Evolutionary conservation across 2,329 filamentous ascomycete species (phyloP).

Genomic region (Nannizziopsis barbatae): DNA sequence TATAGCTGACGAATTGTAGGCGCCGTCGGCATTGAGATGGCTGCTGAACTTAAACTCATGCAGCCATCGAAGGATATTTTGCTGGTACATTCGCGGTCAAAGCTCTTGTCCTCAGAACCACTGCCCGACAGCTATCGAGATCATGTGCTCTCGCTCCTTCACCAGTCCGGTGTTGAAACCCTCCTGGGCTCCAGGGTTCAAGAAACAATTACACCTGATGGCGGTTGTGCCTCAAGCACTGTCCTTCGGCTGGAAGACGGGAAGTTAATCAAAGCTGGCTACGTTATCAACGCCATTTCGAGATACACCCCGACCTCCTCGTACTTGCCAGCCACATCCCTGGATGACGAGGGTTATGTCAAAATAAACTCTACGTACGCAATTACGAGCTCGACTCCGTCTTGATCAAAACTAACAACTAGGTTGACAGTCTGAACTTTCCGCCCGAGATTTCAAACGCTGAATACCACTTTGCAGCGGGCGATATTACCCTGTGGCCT

Average conservation of each 20-base stretch:
- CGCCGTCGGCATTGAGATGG: constrained; percentile 73
- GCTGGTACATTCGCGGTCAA: constrained; percentile 59
- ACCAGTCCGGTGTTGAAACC: constrained; percentile 53
- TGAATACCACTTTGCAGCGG: constrained; percentile 52
- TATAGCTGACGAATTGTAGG: constrained; percentile 30
- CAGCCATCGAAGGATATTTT: constrained; percentile 57
- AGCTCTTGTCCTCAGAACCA: constrained; percentile 61
- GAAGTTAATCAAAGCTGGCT: constrained; percentile 46
- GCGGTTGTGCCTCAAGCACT: constrained; percentile 26
- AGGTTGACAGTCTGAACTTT: constrained; percentile 41
- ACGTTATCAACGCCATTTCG: constrained; percentile 58
- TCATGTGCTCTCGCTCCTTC: constrained; percentile 46
- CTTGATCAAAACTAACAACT: background rate
- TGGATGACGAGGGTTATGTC: constrained; percentile 53
- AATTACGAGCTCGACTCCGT: background rate
- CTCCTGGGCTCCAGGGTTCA: constrained; percentile 50
- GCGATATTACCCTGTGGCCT: constrained; percentile 56
- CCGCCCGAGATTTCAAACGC: constrained; percentile 44
- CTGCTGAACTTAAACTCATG: constrained; percentile 60
- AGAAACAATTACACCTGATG: constrained; percentile 36
- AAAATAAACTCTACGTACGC: constrained; percentile 46
- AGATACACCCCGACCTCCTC: constrained; percentile 48
- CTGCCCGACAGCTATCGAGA: constrained; percentile 60
- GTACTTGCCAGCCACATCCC: constrained; percentile 47
- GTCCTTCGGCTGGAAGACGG: constrained; percentile 51